phyloP scores from a whole-genome alignment of 805 yeast species.

The Candida awuae region DNA sequence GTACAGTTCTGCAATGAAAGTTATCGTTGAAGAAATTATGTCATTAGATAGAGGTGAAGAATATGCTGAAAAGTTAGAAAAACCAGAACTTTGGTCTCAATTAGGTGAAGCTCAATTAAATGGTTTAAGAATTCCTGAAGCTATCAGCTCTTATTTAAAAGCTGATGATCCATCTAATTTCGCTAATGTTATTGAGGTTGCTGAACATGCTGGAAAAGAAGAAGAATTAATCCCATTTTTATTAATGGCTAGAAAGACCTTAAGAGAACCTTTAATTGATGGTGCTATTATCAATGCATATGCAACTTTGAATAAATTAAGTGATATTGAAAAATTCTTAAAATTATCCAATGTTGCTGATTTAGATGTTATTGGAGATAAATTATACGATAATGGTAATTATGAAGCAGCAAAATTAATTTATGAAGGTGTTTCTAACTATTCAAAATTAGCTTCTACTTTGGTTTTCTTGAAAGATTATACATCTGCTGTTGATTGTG shows the following conservation, averaged over 20 bases:
- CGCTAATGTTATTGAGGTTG: constrained; percentile 85
- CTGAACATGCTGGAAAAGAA: constrained; percentile 93
- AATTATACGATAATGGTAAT: constrained; percentile 68
- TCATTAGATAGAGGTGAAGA: constrained; percentile 91
- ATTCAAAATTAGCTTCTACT: constrained; percentile 95
- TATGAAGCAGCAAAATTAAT: constrained; percentile 90
- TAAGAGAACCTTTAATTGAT: constrained; percentile 89
- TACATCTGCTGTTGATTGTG: constrained; percentile 97
- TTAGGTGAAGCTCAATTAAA: constrained; percentile 93
- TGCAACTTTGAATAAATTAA: constrained; percentile 66
- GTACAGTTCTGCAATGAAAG: constrained; percentile 74
- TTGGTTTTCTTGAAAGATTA: constrained; percentile 86
- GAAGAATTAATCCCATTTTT: constrained; percentile 85
- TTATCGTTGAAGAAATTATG: constrained; percentile 85
- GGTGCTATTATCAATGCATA: constrained; percentile 84
- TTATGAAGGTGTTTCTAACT: constrained; percentile 80
- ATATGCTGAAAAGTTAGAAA: constrained; percentile 84
- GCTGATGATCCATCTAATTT: constrained; percentile 89
- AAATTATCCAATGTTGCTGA: constrained; percentile 89
- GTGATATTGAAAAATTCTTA: constrained; percentile 79
- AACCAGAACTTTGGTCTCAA: constrained; percentile 86
- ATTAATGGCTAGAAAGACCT: constrained; percentile 82
- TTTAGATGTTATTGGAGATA: constrained; percentile 86
- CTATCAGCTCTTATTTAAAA: constrained; percentile 83
- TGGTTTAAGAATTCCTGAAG: constrained; percentile 86